Evolutionary conservation across 2,329 filamentous ascomycete genomes (phyloP).

Genomic region (Trichophyton equinum): DNA sequence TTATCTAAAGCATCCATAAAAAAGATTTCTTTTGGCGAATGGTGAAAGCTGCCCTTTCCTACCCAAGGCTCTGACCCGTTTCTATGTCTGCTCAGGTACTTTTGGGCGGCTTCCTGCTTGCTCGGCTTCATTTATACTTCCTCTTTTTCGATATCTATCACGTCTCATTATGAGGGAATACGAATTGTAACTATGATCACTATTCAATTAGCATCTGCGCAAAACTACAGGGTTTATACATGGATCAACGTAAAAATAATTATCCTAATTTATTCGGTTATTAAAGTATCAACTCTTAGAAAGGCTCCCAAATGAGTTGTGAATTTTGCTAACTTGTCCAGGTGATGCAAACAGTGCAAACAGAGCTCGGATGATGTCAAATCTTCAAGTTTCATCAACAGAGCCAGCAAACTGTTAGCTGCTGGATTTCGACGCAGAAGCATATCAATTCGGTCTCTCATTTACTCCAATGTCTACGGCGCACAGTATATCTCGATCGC

Average conservation of each 20-base stretch:
- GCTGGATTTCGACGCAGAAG: neutral
- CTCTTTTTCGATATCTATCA: neutral
- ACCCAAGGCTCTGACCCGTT: neutral
- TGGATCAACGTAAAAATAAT: neutral
- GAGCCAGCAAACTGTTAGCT: neutral
- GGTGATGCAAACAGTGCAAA: constrained; percentile 27
- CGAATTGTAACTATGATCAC: neutral
- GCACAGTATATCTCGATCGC: neutral
- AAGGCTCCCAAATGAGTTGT: too few relatives aligned
- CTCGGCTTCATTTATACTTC: neutral
- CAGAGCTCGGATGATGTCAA: constrained; percentile 29
- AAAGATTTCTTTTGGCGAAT: constrained; percentile 1
- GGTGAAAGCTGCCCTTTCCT: neutral
- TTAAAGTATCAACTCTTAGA: too few relatives aligned
- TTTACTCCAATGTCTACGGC: neutral
- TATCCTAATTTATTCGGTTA: neutral
- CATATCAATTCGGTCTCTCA: neutral
- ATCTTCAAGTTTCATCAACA: constrained; percentile 3
- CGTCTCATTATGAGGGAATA: constrained; percentile 1
- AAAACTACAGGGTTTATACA: neutral
- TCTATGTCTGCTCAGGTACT: neutral
- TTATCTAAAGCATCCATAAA: constrained; percentile 39
- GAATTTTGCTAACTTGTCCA: neutral
- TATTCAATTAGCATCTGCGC: neutral
- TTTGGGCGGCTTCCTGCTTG: neutral